Base-by-base conservation (phyloP, 139 green algal species). In the Chlamydomonas sp. region DNA sequence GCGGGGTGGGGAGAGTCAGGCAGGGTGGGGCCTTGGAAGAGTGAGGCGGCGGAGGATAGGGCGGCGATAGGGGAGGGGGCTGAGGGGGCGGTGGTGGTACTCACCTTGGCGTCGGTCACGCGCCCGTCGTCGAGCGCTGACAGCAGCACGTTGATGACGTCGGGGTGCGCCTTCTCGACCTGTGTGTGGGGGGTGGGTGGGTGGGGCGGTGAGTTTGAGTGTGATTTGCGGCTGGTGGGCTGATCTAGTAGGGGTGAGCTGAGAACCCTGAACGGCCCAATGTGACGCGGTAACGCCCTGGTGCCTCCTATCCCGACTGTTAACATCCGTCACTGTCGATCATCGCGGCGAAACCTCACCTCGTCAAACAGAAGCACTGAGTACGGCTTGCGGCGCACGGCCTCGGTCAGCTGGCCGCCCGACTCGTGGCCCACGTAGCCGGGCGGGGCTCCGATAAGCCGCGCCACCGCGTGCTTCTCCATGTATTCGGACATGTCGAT, bases 401-500 rank as follows among this genome's bases (percentile, higher is more conserved):
- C 91, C 82, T 99, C 94, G 2, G 94, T 98, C 30, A 99, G 87
- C 85, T 98, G 94, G 16, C 94, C 94, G 6, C 83, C 83, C 69
- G 84, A 73, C 3, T 84, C 77, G 67, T 89, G 75, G 4, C 83
- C 83, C 13, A 89, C 63, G 71, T 87, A 87, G n/a, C 81, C 81
- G 86, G 94, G 93, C 2, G 94, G 94, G 4, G 94, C 94, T 3
- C 91, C 91, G 29, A 97, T 85, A 1, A 97, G 84, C 1, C 90
- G 67, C 30, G 61, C 82, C n/a, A 97, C 91, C 26, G 64, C 87
- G 81, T 97, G 91, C 83, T 95, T 93, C 83, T 96, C 91, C 91
- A 96, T 97, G 84, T 96, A 77, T 85, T 98, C 94, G 58, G 84
- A 89, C 94, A 99, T 99, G 84, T 98, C 94, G 34, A 99, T 87